A percentile compares a stretch with the other conserved stretches of the same genome.
phyloP scores from a whole-genome alignment of 2,329 filamentous ascomycete genomes.

The Clonostachys solani region DNA sequence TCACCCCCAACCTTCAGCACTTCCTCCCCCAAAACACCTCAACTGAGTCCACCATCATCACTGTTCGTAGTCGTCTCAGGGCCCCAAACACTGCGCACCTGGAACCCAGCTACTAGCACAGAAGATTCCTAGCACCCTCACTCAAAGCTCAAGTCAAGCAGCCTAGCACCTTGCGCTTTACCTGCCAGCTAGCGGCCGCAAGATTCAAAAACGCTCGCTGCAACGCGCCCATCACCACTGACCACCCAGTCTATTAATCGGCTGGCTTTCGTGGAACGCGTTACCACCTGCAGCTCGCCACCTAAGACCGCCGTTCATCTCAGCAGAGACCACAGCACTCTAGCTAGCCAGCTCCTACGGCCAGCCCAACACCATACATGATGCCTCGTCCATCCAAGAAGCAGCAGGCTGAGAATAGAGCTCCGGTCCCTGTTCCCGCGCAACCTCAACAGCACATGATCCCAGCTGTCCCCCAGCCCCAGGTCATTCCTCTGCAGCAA shows the following conservation, averaged over 20 bases:
- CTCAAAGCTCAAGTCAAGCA: no score
- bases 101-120: no score
- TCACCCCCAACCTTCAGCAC: no score
- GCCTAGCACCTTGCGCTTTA: no score
- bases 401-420: conserved; percentile 29
- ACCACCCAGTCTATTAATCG: not conserved
- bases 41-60: no score
- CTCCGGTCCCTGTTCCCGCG: conserved; percentile 22
- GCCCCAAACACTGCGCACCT: no score
- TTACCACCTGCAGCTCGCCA: not conserved
- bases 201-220: no score
- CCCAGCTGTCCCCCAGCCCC: conserved; percentile 27
- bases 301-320: not conserved
- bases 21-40: no score
- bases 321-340: not conserved
- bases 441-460: conserved; percentile 32
- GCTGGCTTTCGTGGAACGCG: not conserved
- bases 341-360: not conserved
- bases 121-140: no score
- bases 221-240: not conserved
- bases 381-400: conserved; percentile 21
- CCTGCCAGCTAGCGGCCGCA: no score
- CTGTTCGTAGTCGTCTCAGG: no score
- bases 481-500: conserved; percentile 11
- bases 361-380: not conserved